Percentiles rank a stretch among this genome's conserved stretches.
Evolutionary conservation across 1,139 yeast species (phyloP).

Genomic region (Groenewaldozyma sp.): DNA sequence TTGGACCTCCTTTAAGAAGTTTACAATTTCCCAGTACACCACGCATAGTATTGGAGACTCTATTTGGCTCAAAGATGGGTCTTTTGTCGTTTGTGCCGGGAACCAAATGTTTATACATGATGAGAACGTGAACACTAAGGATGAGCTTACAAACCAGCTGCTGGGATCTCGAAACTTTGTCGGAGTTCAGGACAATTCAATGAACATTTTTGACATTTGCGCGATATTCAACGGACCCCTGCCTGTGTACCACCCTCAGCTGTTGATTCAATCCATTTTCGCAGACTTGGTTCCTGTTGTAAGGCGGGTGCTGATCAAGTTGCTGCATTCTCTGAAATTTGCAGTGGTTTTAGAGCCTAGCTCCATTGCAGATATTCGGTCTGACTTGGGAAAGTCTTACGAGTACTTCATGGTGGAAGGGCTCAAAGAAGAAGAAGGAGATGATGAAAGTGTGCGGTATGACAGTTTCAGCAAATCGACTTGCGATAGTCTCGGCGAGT

Average conservation of each 20-base stretch:
- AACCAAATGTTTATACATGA: conserved; percentile 82
- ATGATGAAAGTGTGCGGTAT: conserved; percentile 29
- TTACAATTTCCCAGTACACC: conserved; percentile 64
- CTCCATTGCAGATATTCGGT: conserved; percentile 21
- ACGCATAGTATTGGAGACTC: conserved; percentile 82
- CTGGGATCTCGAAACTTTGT: conserved; percentile 25
- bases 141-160: conserved; percentile 36
- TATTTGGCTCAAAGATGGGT: conserved; percentile 73
- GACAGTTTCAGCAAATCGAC: conserved; percentile 38
- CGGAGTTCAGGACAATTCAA: conserved; percentile 24
- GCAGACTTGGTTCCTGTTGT: conserved; percentile 52
- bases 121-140: conserved; percentile 51
- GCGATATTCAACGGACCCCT: conserved; percentile 78
- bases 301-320: conserved; percentile 44
- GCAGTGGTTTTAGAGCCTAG: conserved; percentile 32
- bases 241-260: conserved; percentile 88
- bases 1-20: conserved; percentile 63
- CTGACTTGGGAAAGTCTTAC: conserved; percentile 17
- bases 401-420: no score
- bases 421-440: conserved; percentile 25
- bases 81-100: conserved; percentile 77
- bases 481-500: conserved; percentile 46
- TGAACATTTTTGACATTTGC: conserved; percentile 55
- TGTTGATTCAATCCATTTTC: conserved; percentile 67
- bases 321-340: conserved; percentile 44